Base-by-base conservation (phyloP, 2,329 filamentous ascomycete genomes). In the Neurospora sp. region DNA sequence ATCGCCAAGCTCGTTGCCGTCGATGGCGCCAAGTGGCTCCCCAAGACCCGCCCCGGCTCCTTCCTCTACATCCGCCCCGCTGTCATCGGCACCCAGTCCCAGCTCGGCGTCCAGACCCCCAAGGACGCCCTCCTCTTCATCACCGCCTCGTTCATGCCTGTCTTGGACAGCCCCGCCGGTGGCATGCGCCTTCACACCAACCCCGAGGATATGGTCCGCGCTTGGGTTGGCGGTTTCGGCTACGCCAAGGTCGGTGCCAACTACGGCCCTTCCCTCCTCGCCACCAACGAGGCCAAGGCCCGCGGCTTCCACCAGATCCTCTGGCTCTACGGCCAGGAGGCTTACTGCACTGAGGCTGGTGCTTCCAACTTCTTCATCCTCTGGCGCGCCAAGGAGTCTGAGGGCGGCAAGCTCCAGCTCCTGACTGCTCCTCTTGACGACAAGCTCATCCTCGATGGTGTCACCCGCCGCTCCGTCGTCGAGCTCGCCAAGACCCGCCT, bases 241-340 rank as follows among this genome's bases (percentile, higher is more conserved):
- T 94, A 91, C 78, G 93, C 93, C 72, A 97, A 97, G 82, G 87
- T 97, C 40, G 94, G 94, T 69, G 94, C 94, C 72, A 97, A 97
- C 84, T 97, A 97, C 80, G 94, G 94, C 0, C 94, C 94, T 19
- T 90, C 88, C 23, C 85, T 97, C 69, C 84, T 93, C 69, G 92
- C 93, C 3, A 93, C 93, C 67, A 85, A 86, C 19, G 91, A 94
- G 79, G 94, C 94, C 3, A 83, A 89, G 70, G 83, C 82, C 11
- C 82, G 87, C 52, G 94, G 95, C 0, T 97, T 89, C 81, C 88
- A 95, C 77, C 95, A 97, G 84, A 91, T 97, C 70, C 86, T 97
- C n/a, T 97, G 94, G 94, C 85, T 97, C 68, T 96, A 97, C 77
- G 93, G 93, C 1, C 80, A 87, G 52, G 85, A 95, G 75, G 87